Conservation (phyloP, 2,329 filamentous ascomycete genomes). For the Neurospora sp. region DNA sequence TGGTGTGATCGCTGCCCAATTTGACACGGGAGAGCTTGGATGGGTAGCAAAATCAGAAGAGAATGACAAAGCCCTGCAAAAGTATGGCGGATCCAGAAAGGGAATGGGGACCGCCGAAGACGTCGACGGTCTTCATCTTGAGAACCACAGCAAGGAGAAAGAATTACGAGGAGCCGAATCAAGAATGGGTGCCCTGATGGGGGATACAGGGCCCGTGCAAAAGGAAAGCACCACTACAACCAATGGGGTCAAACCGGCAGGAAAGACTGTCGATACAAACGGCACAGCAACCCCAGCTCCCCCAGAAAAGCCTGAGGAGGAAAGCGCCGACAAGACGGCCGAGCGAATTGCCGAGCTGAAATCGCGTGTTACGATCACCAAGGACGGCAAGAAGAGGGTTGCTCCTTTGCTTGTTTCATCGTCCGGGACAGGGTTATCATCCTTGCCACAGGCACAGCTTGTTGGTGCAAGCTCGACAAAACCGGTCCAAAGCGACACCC, state of each 20-base stretch:
- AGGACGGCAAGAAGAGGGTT: conserved; percentile 94
- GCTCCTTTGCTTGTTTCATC: conserved; percentile 85
- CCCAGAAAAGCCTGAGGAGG: conserved; percentile 29
- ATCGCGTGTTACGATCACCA: conserved; percentile 85
- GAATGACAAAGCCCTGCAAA: conserved; percentile 86
- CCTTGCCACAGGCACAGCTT: conserved; percentile 77
- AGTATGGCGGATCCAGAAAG: conserved; percentile 80
- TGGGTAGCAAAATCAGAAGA: conserved; percentile 79
- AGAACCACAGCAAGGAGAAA: conserved; percentile 85
- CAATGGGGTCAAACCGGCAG: conserved; percentile 39
- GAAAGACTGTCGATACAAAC: conserved; percentile 30
- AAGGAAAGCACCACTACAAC: conserved; percentile 32
- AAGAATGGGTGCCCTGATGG: conserved; percentile 98
- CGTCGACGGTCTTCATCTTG: conserved; percentile 74
- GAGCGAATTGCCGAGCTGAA: conserved; percentile 58
- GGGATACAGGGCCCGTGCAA: conserved; percentile 55
- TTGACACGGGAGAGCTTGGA: conserved; percentile 79
- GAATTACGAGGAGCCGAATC: conserved; percentile 86
- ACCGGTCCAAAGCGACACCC: conserved; percentile 55
- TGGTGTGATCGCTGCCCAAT: conserved; percentile 70
- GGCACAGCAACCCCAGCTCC: conserved; percentile 26
- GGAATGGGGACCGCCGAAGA: conserved; percentile 88
- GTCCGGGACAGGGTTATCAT: conserved; percentile 77
- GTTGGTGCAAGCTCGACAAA: conserved; percentile 64
- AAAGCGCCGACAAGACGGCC: conserved; percentile 42